These are phyloP conservation scores for Oxyria digyna DNA, from an alignment of 148 eudicot species.

Conservation along the genomic window DNA sequence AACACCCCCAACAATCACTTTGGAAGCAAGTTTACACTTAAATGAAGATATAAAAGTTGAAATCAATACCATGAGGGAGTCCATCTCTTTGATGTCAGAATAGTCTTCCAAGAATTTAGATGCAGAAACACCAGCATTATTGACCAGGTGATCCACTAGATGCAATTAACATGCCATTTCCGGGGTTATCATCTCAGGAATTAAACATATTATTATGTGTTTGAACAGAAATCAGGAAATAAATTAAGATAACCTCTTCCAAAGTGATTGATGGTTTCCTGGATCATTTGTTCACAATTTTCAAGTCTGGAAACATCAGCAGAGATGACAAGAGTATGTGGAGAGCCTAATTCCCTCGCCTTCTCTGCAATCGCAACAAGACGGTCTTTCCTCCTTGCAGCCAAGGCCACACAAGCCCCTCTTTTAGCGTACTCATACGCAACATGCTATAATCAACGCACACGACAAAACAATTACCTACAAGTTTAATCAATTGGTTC, in stretches of 20 bases:
- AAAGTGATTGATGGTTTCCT: constrained; percentile 15
- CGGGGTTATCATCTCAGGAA: no score
- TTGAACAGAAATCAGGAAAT: no score
- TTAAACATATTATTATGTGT: no score
- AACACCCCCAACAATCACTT: not conserved
- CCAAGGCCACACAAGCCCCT: constrained; percentile 14
- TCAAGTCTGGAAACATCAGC: constrained; percentile 15
- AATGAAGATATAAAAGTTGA: not conserved
- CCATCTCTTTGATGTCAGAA: not conserved
- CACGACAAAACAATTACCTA: no score
- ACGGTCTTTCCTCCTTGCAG: constrained; percentile 17
- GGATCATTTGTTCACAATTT: constrained; percentile 11
- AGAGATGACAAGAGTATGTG: constrained; percentile 13
- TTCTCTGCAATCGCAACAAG: constrained; percentile 12
- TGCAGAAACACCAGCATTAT: not conserved
- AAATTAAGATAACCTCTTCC: constrained; percentile 14
- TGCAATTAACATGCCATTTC: no score
- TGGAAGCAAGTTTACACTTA: not conserved
- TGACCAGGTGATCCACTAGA: not conserved
- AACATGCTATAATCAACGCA: constrained; percentile 6
- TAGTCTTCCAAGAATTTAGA: not conserved
- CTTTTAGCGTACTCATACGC: no score
- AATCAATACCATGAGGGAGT: not conserved
- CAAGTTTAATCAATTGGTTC: no score
- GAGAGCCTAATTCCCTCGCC: constrained; percentile 16